A percentile compares a stretch with the other conserved stretches of the same genome.
Conservation (phyloP, 148 eudicot species). For the Amaranthus cruentus region DNA sequence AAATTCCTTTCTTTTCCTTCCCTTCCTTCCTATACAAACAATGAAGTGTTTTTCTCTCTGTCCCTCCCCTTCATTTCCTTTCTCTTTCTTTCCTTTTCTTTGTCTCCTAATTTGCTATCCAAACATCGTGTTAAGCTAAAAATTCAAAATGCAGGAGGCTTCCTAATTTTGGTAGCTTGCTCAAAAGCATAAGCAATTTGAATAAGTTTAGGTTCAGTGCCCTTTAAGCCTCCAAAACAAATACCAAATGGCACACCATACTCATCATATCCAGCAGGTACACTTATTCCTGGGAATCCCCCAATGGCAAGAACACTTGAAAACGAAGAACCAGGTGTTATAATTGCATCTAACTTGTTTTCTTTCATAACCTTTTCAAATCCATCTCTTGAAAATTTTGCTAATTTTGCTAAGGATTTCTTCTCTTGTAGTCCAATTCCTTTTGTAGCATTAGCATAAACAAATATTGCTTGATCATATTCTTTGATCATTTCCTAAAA, state of each 20-base stretch:
- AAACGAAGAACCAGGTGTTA: constrained; percentile 23
- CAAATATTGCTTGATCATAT: constrained; percentile 35
- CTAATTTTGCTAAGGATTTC: constrained; percentile 18
- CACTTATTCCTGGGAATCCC: constrained; percentile 44
- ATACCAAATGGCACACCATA: constrained; percentile 30
- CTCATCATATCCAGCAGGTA: constrained; percentile 28
- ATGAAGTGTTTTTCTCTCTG: too few species aligned
- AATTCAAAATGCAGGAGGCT: constrained; percentile 18
- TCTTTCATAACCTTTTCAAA: constrained; percentile 50
- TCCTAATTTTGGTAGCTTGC: constrained; percentile 33
- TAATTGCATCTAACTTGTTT: constrained; percentile 42
- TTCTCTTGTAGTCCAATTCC: constrained; percentile 33
- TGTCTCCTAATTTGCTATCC: too few species aligned
- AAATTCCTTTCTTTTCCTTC: too few species aligned
- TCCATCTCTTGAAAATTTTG: constrained; percentile 27
- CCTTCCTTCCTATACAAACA: too few species aligned
- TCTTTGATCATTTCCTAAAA: constrained; percentile 43
- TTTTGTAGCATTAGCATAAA: constrained; percentile 35
- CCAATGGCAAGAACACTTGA: constrained; percentile 40
- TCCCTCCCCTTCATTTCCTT: too few species aligned
- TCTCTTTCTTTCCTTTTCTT: too few species aligned
- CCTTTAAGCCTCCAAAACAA: constrained; percentile 31
- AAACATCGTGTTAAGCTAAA: too few species aligned
- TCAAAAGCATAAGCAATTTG: constrained; percentile 37
- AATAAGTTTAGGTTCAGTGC: constrained; percentile 29